Base-by-base conservation (phyloP, 1,284 basidiomycete genomes). In the Leccinum fallax region DNA sequence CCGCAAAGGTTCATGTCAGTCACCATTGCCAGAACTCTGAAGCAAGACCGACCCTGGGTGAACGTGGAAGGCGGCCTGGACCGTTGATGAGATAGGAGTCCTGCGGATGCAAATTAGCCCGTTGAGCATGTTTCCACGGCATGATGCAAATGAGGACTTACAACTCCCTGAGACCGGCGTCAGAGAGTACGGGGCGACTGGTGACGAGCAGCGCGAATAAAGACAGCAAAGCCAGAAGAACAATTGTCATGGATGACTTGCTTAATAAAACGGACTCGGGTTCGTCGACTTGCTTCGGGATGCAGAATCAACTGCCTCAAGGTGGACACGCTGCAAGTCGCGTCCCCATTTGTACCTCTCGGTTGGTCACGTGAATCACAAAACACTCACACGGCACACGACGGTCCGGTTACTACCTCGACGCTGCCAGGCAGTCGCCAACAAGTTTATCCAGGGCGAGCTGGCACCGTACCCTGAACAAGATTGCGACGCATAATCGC, bases 201-300 rank as follows among this genome's bases (percentile, higher is more conserved):
- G 78, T 74, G 63, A 80, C 80, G 72, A 81, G 78, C 71, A 83
- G 77, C 71, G 76, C 80, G 65, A 81, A 71, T 34, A 82, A 70
- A 48, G 78, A 78, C 61, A 80, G 70, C 19, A 75, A 81, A 56
- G 74, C 76, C 58, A 83, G 71, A 46, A 82, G 67, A 59, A 74
- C 74, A 49, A 80, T 69, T 34, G 78, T 74, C 81, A 83, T 83
- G 53, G 40, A 54, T 43, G 30, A 43, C 26, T 19, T 40, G 36
- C 48, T 21, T 26, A 56, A 28, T 8, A 46, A 57, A 53, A 26
- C 16, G 48, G 16, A 4, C 28, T 30, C 19, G 48, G 16, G 6
- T 16, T 19, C 52, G 36, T 53, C 54, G 65, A 67, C 56, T 65
- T 67, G 60, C 58, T 40, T 64, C 40, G 53, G 66, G 69, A 61